These are phyloP conservation scores for Fonsecaea nubica DNA, from an alignment of 2,329 filamentous ascomycete species.

Conservation along the genomic window DNA sequence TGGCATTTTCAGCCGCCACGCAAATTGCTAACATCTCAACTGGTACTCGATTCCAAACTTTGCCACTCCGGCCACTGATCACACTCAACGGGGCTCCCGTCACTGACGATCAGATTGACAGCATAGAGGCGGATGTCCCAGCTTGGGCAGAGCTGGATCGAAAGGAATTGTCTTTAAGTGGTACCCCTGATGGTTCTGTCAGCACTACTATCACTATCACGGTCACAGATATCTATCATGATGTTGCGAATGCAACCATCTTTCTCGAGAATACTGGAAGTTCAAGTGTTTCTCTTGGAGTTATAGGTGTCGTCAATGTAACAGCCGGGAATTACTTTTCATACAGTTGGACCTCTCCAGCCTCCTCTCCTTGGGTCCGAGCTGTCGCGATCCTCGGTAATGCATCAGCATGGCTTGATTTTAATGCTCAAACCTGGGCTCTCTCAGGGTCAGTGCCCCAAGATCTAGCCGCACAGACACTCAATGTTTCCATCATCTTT, in stretches of 20 bases:
- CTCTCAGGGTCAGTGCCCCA: conserved; percentile 25
- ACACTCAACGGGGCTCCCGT: conserved; percentile 64
- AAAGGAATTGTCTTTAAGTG: conserved; percentile 66
- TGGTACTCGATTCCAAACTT: conserved; percentile 61
- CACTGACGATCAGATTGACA: conserved; percentile 57
- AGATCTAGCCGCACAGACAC: conserved; percentile 5
- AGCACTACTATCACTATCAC: conserved; percentile 68
- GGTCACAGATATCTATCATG: conserved; percentile 65
- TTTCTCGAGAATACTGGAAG: conserved; percentile 51
- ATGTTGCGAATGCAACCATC: conserved; percentile 65
- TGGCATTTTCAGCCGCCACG: conserved; percentile 67
- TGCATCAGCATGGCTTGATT: conserved; percentile 28
- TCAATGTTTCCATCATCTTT: conserved; percentile 24
- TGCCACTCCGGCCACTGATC: conserved; percentile 59
- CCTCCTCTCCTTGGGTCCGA: conserved; percentile 15
- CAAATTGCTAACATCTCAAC: conserved; percentile 65
- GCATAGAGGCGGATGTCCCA: conserved; percentile 64
- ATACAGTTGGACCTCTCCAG: conserved; percentile 9
- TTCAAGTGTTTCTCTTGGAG: conserved; percentile 48
- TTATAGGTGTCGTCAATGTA: conserved; percentile 56
- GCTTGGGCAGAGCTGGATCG: conserved; percentile 73
- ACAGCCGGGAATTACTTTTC: conserved; percentile 57
- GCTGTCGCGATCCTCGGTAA: conserved; percentile 12
- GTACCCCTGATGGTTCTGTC: conserved; percentile 64
- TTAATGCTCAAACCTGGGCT: conserved; percentile 20